Percentiles rank a stretch among this genome's conserved stretches.
Conservation (phyloP, 2,329 filamentous ascomycete species). For the Colletotrichum brevisporum region DNA sequence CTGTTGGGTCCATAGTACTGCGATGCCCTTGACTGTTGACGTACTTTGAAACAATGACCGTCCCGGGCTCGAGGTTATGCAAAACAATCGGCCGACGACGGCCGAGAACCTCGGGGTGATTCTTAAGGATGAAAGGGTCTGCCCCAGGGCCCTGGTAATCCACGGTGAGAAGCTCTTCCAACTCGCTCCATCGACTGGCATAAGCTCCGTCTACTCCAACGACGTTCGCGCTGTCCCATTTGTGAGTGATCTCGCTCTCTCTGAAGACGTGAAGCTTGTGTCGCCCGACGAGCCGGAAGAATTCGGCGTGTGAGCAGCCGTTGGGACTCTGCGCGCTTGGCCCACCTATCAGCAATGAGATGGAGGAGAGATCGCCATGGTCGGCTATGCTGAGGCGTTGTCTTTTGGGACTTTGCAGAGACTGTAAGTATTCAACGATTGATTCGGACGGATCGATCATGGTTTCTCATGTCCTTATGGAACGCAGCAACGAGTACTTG, state of each 20-base stretch:
- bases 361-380: too few relatives aligned
- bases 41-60: not conserved
- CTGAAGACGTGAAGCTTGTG: not conserved
- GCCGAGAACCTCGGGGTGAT: not conserved
- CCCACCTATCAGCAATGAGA: not conserved
- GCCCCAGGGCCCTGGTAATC: not conserved
- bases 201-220: not conserved
- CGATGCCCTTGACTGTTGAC: not conserved
- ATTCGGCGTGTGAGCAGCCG: not conserved
- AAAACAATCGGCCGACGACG: too few relatives aligned
- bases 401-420: not conserved
- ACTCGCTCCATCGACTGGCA: not conserved
- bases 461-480: not conserved
- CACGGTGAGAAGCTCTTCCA: not conserved
- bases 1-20: not conserved
- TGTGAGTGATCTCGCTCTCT: not conserved
- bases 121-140: not conserved
- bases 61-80: not conserved
- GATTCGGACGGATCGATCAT: not conserved
- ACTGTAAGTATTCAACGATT: not conserved
- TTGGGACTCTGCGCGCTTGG: not conserved
- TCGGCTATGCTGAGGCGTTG: too few relatives aligned
- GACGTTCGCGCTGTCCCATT: not conserved
- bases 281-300: not conserved
- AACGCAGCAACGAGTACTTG: not conserved